Evolutionary conservation across 805 yeast species (phyloP).

Genomic region (Komagataella pseudopastoris): DNA sequence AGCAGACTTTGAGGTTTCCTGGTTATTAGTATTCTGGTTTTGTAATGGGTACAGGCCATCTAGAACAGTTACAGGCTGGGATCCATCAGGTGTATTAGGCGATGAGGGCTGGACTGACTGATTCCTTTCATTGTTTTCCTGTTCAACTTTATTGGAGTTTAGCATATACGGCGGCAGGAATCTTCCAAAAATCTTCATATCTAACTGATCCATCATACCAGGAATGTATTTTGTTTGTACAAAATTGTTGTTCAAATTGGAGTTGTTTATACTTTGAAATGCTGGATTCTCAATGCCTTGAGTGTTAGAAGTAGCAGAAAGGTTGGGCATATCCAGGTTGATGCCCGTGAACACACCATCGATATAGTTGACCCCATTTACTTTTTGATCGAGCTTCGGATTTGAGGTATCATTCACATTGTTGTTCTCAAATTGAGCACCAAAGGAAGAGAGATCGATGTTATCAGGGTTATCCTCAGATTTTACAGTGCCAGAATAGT

Average conservation of each 20-base stretch:
- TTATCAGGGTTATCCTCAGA: not conserved
- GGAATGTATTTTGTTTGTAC: conserved; percentile 38
- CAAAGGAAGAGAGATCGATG: conserved; percentile 5
- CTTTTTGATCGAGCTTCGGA: conserved; percentile 10
- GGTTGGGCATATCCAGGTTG: conserved; percentile 11
- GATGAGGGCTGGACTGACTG: not conserved
- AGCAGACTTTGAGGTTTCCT: not conserved
- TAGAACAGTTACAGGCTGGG: not conserved
- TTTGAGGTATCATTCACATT: conserved; percentile 7
- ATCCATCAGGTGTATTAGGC: not conserved
- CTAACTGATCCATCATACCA: conserved; percentile 76
- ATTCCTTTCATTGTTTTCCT: not conserved
- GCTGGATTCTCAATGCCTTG: not conserved
- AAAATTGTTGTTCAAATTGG: not conserved
- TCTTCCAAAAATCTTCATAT: conserved; percentile 74
- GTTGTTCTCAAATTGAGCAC: conserved; percentile 3
- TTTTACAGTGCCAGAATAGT: conserved; percentile 11
- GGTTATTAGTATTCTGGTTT: not conserved
- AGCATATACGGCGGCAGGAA: conserved; percentile 80
- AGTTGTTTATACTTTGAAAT: not conserved
- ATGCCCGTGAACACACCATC: conserved; percentile 21
- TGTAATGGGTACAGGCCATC: not conserved
- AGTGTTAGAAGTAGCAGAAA: conserved; percentile 1
- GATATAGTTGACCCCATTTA: conserved; percentile 19
- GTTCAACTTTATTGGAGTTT: conserved; percentile 6